Conservation (phyloP, 768 basidiomycete genomes). For the Pilatotrama ljubarskyi region DNA sequence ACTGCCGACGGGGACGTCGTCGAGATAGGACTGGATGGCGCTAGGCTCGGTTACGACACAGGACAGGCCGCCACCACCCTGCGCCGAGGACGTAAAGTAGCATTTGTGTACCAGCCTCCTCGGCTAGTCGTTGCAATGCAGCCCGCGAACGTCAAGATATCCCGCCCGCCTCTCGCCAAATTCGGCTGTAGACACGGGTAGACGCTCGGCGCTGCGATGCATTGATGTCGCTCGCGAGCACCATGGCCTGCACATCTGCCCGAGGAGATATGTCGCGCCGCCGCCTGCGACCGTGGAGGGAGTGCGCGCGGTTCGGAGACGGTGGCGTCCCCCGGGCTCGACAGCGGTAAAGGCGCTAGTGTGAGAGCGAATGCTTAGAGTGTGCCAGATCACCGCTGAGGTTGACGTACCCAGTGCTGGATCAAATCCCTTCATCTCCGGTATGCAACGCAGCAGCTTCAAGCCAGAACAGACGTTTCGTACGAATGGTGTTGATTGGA, state of each 20-base stretch:
- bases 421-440: too few relatives aligned
- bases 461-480: too few relatives aligned
- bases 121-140: conserved; percentile 15
- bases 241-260: neutral
- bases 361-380: too few relatives aligned
- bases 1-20: neutral
- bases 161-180: conserved; percentile 2
- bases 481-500: too few relatives aligned
- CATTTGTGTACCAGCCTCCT: conserved; percentile 8
- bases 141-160: neutral
- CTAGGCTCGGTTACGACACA: conserved; percentile 7
- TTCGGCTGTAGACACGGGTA: neutral
- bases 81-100: neutral
- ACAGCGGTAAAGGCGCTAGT: too few relatives aligned
- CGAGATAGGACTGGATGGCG: conserved; percentile 2
- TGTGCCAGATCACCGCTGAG: too few relatives aligned
- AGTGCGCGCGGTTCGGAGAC: too few relatives aligned
- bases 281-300: neutral
- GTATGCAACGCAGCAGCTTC: too few relatives aligned
- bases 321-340: too few relatives aligned
- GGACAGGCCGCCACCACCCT: neutral
- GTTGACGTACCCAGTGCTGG: too few relatives aligned
- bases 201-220: neutral
- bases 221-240: neutral
- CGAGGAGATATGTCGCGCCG: neutral